Percentiles rank a stretch among this genome's conserved stretches.
phyloP scores from a whole-genome alignment of 108 stramenopile genomes.

The Schizochytrium sp. region DNA sequence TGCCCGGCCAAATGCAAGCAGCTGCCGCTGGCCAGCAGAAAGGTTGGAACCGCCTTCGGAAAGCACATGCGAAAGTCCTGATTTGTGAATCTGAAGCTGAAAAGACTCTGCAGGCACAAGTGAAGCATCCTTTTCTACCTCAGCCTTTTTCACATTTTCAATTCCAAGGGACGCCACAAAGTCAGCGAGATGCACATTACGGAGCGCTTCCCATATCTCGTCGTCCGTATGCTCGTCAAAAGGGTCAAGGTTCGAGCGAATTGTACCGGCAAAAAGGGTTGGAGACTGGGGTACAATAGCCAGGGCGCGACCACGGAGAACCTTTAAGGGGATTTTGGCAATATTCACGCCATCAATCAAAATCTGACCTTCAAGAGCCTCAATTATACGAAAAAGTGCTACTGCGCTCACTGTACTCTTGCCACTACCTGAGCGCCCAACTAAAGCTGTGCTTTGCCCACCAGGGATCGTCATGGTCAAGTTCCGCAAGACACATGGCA shows the following conservation, averaged over 20 bases:
- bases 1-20: constrained; percentile 93
- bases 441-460: constrained; percentile 24
- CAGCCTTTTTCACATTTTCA: neutral
- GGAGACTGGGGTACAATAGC: constrained; percentile 63
- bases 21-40: constrained; percentile 89
- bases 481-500: constrained; percentile 56
- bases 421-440: constrained; percentile 49
- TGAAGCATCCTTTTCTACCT: neutral
- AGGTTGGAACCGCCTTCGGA: constrained; percentile 92
- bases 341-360: constrained; percentile 60
- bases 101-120: neutral
- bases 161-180: constrained; percentile 8
- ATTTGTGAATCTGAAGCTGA: neutral
- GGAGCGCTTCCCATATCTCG: constrained; percentile 62
- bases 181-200: constrained; percentile 49
- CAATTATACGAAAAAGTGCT: constrained; percentile 48
- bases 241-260: constrained; percentile 67
- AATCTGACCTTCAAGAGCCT: constrained; percentile 20
- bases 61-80: constrained; percentile 81
- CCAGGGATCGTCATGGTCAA: constrained; percentile 48
- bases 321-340: constrained; percentile 17
- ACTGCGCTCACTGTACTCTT: constrained; percentile 48
- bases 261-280: constrained; percentile 62
- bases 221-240: constrained; percentile 64
- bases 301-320: constrained; percentile 11